Evolutionary conservation across 148 eudicot genomes (phyloP).

Genomic region (Amaranthus cruentus): DNA sequence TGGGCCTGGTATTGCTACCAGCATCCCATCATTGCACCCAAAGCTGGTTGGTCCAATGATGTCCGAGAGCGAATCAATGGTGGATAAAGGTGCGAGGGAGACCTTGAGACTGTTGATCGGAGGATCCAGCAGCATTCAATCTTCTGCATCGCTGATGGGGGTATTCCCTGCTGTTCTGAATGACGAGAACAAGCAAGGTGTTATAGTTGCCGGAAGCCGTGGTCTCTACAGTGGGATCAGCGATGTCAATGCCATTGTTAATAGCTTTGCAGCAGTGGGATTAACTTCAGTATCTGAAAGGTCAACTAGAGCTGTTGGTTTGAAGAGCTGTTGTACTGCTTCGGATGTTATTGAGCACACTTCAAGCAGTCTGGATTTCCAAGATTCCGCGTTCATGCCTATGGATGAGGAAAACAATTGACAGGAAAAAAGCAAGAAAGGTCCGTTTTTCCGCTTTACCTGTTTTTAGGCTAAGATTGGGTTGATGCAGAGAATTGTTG

Average conservation of each 20-base stretch:
- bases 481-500: constrained; percentile 18
- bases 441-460: constrained; percentile 16
- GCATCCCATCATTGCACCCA: constrained; percentile 50
- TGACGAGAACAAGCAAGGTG: constrained; percentile 34
- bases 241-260: constrained; percentile 47
- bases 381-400: constrained; percentile 23
- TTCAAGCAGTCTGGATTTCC: constrained; percentile 17
- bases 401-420: constrained; percentile 19
- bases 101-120: constrained; percentile 68
- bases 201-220: constrained; percentile 55
- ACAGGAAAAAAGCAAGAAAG: not conserved
- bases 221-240: constrained; percentile 64
- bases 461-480: not conserved
- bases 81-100: constrained; percentile 79
- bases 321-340: not conserved
- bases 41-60: constrained; percentile 51
- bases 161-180: constrained; percentile 50
- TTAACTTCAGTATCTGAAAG: constrained; percentile 44
- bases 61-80: constrained; percentile 48
- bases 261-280: constrained; percentile 45
- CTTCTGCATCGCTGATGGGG: constrained; percentile 40
- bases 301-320: constrained; percentile 11
- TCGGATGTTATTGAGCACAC: constrained; percentile 22
- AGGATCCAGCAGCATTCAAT: constrained; percentile 51
- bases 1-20: constrained; percentile 59